Conservation (phyloP, 257 asterid genomes). For the Salvia miltiorrhiza region DNA sequence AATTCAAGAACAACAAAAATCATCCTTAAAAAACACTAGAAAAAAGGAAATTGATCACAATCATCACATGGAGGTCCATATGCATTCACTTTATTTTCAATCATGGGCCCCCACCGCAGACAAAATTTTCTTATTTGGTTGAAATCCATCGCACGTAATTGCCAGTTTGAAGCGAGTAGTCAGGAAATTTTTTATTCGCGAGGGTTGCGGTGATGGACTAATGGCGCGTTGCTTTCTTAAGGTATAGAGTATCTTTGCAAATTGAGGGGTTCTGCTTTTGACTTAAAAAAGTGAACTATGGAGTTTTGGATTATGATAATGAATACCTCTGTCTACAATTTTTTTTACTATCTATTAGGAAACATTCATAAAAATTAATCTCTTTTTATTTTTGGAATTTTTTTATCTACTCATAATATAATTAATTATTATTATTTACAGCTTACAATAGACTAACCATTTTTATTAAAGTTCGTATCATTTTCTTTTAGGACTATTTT, state of each 20-base stretch:
- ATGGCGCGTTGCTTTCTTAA: conserved; percentile 17
- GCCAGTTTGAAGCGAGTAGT: conserved; percentile 18
- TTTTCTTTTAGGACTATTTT: too few species aligned
- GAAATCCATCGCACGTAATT: conserved; percentile 1
- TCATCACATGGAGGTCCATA: conserved; percentile 1
- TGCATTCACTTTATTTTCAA: conserved; percentile 26
- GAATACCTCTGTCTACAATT: too few species aligned
- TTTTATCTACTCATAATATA: too few species aligned
- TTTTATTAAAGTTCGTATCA: too few species aligned
- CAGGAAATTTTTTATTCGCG: neutral
- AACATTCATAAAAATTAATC: too few species aligned
- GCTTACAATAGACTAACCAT: too few species aligned
- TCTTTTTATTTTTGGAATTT: too few species aligned
- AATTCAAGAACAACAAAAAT: neutral
- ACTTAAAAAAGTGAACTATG: neutral
- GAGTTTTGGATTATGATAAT: neutral
- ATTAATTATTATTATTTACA: too few species aligned
- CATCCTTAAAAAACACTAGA: neutral
- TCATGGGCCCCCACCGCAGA: conserved; percentile 15
- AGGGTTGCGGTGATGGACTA: neutral
- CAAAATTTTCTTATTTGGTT: conserved; percentile 18
- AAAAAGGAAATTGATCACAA: neutral
- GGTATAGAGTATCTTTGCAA: conserved; percentile 28
- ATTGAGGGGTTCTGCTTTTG: neutral
- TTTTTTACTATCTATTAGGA: too few species aligned